Conservation (phyloP, 2,329 filamentous ascomycete genomes). For the Venturia carpophila region DNA sequence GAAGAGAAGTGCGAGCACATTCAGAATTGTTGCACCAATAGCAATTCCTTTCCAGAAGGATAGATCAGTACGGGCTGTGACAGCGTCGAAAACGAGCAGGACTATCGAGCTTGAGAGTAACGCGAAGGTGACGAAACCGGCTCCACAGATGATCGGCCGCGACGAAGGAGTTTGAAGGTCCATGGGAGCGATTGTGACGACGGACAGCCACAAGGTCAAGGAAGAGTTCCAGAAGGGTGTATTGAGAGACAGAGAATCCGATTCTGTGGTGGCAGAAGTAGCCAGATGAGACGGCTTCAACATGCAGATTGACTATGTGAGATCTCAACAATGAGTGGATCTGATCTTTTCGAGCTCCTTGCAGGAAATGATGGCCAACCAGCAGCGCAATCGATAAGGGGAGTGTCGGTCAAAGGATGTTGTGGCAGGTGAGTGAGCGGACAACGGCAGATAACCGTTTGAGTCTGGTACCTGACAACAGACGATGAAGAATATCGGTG, state of each 20-base stretch:
- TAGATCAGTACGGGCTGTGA: neutral
- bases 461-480: neutral
- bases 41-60: neutral
- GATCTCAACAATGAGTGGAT: slow-evolving; percentile 6
- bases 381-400: neutral
- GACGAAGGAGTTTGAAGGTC: neutral
- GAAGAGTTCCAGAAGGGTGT: slow-evolving; percentile 7
- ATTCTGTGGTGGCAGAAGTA: slow-evolving; percentile 1
- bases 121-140: slow-evolving; percentile 18
- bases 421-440: slow-evolving; percentile 6
- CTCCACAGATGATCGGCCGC: slow-evolving; percentile 8
- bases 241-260: slow-evolving; percentile 4
- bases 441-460: slow-evolving; percentile 7
- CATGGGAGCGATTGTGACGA: slow-evolving; percentile 8
- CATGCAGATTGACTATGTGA: slow-evolving; percentile 3
- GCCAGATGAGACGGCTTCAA: neutral
- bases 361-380: slow-evolving; percentile 9
- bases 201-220: neutral
- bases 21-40: slow-evolving; percentile 4
- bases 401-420: slow-evolving; percentile 6
- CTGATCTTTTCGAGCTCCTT: neutral
- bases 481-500: neutral
- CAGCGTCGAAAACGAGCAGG: slow-evolving; percentile 11
- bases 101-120: slow-evolving; percentile 30
- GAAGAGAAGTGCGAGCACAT: neutral